Evolutionary conservation across 1,284 basidiomycete species (phyloP).

Genomic region (Boletus smithii): DNA sequence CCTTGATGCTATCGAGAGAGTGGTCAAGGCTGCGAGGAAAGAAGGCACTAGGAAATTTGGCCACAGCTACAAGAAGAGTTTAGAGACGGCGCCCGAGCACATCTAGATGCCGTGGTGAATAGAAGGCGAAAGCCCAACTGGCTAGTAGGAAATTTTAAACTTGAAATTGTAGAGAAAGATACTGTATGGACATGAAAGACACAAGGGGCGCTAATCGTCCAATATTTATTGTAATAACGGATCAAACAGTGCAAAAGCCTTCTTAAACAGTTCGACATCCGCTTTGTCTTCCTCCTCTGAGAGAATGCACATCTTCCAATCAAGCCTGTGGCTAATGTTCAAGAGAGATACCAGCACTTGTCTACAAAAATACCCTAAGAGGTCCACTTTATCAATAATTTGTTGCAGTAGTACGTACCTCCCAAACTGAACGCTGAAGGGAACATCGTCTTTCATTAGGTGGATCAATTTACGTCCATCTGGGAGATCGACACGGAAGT

Average conservation of each 20-base stretch:
- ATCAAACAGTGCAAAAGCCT: conserved; percentile 75
- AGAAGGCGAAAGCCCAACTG: not conserved
- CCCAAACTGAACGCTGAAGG: conserved; percentile 90
- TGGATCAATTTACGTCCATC: conserved; percentile 85
- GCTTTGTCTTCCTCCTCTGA: conserved; percentile 78
- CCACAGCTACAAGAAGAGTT: conserved; percentile 64
- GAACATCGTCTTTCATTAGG: conserved; percentile 69
- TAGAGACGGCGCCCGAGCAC: conserved; percentile 36
- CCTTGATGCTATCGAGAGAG: conserved; percentile 80
- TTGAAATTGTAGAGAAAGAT: conserved; percentile 1
- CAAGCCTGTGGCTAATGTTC: conserved; percentile 70
- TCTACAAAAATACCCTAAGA: conserved; percentile 40
- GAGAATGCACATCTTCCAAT: conserved; percentile 87
- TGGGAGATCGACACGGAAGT: conserved; percentile 89
- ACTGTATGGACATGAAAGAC: conserved; percentile 2
- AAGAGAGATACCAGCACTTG: conserved; percentile 76
- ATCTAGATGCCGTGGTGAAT: conserved; percentile 16
- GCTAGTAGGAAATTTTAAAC: not conserved
- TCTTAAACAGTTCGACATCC: conserved; percentile 80
- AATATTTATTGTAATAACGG: conserved; percentile 35
- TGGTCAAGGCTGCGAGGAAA: conserved; percentile 69
- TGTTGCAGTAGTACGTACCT: conserved; percentile 53
- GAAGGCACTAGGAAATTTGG: conserved; percentile 60
- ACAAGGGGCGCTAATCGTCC: not conserved
- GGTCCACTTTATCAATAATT: not conserved